Conservation (phyloP, 1,284 basidiomycete genomes). For the Exobasidium rhododendri region DNA sequence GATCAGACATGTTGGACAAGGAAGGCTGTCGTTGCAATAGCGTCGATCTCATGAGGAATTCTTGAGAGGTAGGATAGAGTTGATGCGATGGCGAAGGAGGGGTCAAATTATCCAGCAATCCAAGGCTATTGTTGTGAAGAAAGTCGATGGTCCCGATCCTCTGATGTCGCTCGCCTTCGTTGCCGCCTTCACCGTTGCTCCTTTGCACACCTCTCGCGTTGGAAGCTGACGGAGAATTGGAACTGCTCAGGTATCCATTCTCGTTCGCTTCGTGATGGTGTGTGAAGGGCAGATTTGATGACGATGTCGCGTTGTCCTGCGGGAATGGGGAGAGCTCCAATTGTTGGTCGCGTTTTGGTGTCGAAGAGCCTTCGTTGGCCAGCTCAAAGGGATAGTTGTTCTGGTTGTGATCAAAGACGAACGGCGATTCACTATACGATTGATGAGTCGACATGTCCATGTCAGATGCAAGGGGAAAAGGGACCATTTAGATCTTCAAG, state of each 20-base stretch:
- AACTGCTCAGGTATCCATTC: background rate
- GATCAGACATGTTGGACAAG: constrained; percentile 3
- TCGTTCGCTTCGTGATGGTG: background rate
- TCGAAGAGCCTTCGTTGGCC: background rate
- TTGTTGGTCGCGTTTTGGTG: background rate
- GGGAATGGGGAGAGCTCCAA: background rate
- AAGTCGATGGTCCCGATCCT: background rate
- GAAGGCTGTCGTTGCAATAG: constrained; percentile 5
- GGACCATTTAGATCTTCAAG: too few species aligned
- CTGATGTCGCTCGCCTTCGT: background rate
- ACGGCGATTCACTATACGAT: background rate
- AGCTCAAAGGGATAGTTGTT: background rate
- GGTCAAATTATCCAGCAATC: background rate
- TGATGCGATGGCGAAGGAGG: background rate
- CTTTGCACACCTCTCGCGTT: background rate
- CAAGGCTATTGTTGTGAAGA: background rate
- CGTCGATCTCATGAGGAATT: background rate
- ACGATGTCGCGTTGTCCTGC: background rate
- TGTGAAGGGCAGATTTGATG: too few species aligned
- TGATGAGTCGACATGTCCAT: background rate
- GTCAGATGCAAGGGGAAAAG: too few species aligned
- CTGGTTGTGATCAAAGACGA: background rate
- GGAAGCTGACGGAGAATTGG: background rate
- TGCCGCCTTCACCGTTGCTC: background rate
- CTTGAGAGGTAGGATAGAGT: background rate